These are phyloP conservation scores for Globisporangium polare DNA, from an alignment of 352 stramenopile genomes.

Conservation along the genomic window DNA sequence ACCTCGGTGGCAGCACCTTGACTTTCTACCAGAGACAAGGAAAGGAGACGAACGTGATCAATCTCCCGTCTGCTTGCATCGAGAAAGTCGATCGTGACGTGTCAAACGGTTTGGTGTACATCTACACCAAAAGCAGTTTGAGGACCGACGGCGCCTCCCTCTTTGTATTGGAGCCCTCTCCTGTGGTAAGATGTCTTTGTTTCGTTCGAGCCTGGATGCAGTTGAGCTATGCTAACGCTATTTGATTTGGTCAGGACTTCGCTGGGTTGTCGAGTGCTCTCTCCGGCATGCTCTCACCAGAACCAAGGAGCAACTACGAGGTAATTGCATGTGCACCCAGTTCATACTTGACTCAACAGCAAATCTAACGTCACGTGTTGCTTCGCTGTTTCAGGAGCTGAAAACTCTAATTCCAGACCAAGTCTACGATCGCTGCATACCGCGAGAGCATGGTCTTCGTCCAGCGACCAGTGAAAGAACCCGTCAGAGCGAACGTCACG, in stretches of 20 bases:
- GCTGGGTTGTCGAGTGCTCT: background rate
- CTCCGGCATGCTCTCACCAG: background rate
- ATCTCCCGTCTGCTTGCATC: slow-evolving; percentile 48
- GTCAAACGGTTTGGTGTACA: slow-evolving; percentile 16
- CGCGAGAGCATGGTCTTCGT: background rate
- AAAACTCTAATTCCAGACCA: slow-evolving; percentile 6
- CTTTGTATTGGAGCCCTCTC: slow-evolving; percentile 12
- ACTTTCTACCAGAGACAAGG: slow-evolving; percentile 48
- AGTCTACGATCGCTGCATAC: background rate
- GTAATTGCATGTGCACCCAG: background rate
- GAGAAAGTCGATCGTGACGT: slow-evolving; percentile 37
- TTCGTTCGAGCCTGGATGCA: background rate
- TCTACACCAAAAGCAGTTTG: slow-evolving; percentile 17
- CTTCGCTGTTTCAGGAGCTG: background rate
- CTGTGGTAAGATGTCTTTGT: background rate
- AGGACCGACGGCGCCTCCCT: slow-evolving; percentile 11
- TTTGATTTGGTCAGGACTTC: background rate
- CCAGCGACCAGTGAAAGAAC: background rate
- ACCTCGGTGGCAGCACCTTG: slow-evolving; percentile 38
- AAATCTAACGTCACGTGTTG: background rate
- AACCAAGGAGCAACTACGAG: background rate
- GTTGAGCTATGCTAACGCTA: background rate
- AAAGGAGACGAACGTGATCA: slow-evolving; percentile 42
- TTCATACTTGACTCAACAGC: background rate
- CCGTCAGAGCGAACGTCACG: background rate